Percentiles rank a stretch among this genome's conserved stretches.
Evolutionary conservation across 192 early-diverging fungal genomes (phyloP).

Genomic region (Funneliformis geosporum): DNA sequence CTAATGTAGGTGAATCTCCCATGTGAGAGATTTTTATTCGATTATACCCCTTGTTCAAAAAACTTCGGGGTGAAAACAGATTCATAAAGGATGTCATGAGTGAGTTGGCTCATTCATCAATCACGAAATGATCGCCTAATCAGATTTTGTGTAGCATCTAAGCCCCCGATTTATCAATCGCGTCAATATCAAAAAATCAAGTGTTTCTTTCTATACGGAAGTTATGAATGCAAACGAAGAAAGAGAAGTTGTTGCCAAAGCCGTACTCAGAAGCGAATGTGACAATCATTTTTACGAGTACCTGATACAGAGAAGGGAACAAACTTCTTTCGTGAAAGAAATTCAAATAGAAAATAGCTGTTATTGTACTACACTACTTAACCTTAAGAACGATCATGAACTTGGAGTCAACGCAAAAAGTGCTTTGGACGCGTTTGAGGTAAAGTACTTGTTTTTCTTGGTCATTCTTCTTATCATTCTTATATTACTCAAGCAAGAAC

Average conservation of each 20-base stretch:
- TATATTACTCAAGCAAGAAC: conserved; percentile 22
- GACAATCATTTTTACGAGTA: conserved; percentile 34
- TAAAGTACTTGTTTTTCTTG: conserved; percentile 20
- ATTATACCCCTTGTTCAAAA: no score
- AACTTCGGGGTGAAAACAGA: no score
- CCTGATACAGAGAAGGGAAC: conserved; percentile 29
- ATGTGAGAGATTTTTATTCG: no score
- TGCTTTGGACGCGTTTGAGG: conserved; percentile 27
- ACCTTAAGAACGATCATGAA: conserved; percentile 24
- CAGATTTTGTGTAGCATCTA: no score
- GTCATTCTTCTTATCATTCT: conserved; percentile 6
- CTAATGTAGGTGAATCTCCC: no score
- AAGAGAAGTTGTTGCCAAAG: conserved; percentile 18
- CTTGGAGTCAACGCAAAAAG: conserved; percentile 13
- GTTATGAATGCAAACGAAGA: conserved; percentile 24
- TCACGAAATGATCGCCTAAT: no score
- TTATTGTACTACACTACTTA: conserved; percentile 25
- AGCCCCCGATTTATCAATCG: no score
- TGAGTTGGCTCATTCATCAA: no score
- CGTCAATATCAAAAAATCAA: no score
- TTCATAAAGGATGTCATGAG: no score
- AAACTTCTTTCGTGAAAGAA: conserved; percentile 32
- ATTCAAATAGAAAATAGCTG: conserved; percentile 23
- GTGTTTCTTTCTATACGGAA: no score
- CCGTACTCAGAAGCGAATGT: conserved; percentile 15